These are phyloP conservation scores for Apiospora malaysiana DNA, from an alignment of 2,329 filamentous ascomycete species.

Conservation along the genomic window DNA sequence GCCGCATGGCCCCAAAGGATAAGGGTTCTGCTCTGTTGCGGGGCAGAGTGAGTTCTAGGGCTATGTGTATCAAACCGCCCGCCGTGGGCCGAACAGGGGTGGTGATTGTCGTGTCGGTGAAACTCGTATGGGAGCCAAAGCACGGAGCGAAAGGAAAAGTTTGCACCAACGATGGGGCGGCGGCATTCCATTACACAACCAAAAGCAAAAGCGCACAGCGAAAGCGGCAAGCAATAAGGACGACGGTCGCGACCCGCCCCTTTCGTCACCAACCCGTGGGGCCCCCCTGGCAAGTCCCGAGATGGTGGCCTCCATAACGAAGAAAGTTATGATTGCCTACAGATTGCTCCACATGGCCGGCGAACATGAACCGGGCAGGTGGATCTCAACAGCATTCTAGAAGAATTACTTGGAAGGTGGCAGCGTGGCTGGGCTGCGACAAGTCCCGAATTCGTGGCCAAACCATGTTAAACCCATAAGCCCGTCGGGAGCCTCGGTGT, in stretches of 20 bases:
- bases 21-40: background rate
- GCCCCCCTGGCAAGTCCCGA: slow-evolving; percentile 7
- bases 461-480: background rate
- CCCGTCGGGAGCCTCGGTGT: background rate
- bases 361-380: slow-evolving; percentile 4
- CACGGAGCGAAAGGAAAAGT: slow-evolving; percentile 6
- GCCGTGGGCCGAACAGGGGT: background rate
- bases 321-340: slow-evolving; percentile 15
- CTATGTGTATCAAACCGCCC: background rate
- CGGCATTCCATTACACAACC: slow-evolving; percentile 16
- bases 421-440: background rate
- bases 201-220: background rate
- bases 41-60: slow-evolving; percentile 3
- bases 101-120: background rate
- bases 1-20: slow-evolving; percentile 5
- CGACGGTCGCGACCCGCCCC: slow-evolving; percentile 4
- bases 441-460: background rate
- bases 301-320: slow-evolving; percentile 14
- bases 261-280: background rate
- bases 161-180: background rate
- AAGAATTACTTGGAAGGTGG: background rate
- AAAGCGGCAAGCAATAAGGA: background rate
- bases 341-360: background rate
- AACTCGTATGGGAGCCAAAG: background rate
- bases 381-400: background rate